Evolutionary conservation across 495 filamentous ascomycete species (phyloP).

Genomic region (Bombardia bombarda): DNA sequence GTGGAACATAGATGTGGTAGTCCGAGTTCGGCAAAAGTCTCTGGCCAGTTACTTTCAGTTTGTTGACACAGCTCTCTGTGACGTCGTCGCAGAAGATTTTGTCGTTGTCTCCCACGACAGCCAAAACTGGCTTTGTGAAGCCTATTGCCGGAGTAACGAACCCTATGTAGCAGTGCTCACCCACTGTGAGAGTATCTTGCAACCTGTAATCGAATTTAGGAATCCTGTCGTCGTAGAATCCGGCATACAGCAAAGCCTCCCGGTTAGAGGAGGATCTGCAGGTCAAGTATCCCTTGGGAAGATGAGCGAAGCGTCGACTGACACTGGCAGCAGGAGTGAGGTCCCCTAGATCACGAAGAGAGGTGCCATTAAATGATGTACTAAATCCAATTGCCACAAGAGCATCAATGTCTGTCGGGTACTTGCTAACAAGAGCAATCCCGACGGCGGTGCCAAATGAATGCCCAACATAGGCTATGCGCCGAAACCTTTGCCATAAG

Average conservation of each 20-base stretch:
- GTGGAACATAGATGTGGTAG: neutral
- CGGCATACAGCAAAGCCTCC: neutral
- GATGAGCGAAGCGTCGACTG: neutral
- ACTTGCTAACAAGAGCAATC: neutral
- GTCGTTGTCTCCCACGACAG: neutral
- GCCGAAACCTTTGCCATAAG: neutral
- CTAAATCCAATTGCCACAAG: neutral
- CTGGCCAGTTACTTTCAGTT: neutral
- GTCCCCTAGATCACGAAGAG: neutral
- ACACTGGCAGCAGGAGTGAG: neutral
- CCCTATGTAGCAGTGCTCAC: neutral
- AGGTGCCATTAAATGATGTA: neutral
- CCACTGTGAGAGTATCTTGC: neutral
- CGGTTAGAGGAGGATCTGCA: neutral
- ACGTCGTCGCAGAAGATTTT: neutral
- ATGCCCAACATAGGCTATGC: neutral
- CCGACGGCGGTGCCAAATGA: neutral
- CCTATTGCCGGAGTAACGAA: neutral
- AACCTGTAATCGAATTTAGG: neutral
- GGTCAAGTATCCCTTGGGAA: neutral
- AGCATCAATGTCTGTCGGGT: neutral
- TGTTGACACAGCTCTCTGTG: neutral
- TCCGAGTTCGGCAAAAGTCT: neutral
- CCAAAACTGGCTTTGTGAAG: neutral
- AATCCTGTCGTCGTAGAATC: neutral